phyloP scores from a whole-genome alignment of 306 rosid species.

The Vachellia pachyceras region DNA sequence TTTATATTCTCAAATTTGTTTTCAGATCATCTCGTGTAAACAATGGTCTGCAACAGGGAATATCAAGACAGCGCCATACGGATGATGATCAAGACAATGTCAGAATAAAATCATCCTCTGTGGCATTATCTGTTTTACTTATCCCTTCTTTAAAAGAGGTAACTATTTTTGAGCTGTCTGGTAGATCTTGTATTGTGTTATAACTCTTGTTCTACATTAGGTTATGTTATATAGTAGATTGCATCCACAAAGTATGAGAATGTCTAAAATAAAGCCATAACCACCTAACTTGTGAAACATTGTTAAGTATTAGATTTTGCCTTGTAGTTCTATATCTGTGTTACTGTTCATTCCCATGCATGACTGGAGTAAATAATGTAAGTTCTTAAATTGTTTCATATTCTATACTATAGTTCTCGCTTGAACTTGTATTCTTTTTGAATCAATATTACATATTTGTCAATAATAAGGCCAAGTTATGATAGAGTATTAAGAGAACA shows the following conservation, averaged over 20 bases:
- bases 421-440: not conserved
- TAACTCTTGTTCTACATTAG: conserved; percentile 7
- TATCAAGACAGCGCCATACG: conserved; percentile 55
- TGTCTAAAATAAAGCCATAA: not conserved
- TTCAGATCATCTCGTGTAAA: conserved; percentile 66
- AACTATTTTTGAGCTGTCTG: conserved; percentile 29
- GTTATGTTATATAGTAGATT: not conserved
- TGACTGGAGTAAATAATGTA: not conserved
- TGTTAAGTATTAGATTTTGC: not conserved
- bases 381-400: not conserved
- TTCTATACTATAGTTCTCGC: not conserved
- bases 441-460: not conserved
- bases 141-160: conserved; percentile 97
- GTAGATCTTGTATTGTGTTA: conserved; percentile 4
- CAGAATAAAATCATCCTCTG: conserved; percentile 64
- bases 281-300: not conserved
- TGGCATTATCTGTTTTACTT: conserved; percentile 73
- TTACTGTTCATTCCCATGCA: not conserved
- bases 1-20: conserved; percentile 22
- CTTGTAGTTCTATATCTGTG: not conserved
- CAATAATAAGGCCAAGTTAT: conserved; percentile 12
- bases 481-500: not conserved
- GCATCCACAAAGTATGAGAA: not conserved
- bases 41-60: conserved; percentile 62
- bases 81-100: conserved; percentile 67